Evolutionary conservation across 164 flowering plant species (phyloP), one percentile per base, ranked within the genome.

Genomic region (Cinnamomum micranthum): DNA sequence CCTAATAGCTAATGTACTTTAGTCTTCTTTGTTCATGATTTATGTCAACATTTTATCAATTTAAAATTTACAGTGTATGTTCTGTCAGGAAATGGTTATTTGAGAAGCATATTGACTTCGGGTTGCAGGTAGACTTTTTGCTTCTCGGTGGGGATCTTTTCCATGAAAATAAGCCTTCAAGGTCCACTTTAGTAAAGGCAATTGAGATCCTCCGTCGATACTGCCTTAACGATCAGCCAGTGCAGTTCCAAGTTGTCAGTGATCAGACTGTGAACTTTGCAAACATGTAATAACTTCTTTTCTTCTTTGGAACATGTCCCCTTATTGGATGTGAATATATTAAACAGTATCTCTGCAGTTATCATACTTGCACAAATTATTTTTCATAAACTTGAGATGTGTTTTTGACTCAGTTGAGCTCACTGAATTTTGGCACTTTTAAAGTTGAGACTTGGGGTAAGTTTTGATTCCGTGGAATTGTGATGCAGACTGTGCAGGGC

Each of bases 131-230:
- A 76, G 99, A 95, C 70, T 92, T 92, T 60, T 35, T 95, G 67
- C 97, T 95, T 66, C 93, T 95, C 73, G 99, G 99, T 50, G 99
- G 99, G 77, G 99, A 95, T 84, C 95, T 95, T 71, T 95, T 95
- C 81, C 99, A 95, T 82, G 99, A 95, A 86, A 93, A 95, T 77
- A 95, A 95, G 81, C 99, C 99, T 68, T 93, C 99, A 24, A 87
- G 98, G 83, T 74, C 97, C 60, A 92, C 99, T 60, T 81, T 95
- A 68, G 95, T 95, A 59, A 92, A 89, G 81, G 78, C 94, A 70
- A 93, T 93, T 75, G 98, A 95, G 86, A 95, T 93, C 76, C 97
- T 95, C 33, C 93, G 98, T 4, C 94, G 90, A 2, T 82, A 93
- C 81, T 90, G 97, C 80, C 92, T 95, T 52, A 88, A 87, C 81